Evolutionary conservation across 2,329 filamentous ascomycete genomes (phyloP), one percentile per base, ranked within the genome.

Genomic region (Lachnellula hyalina): DNA sequence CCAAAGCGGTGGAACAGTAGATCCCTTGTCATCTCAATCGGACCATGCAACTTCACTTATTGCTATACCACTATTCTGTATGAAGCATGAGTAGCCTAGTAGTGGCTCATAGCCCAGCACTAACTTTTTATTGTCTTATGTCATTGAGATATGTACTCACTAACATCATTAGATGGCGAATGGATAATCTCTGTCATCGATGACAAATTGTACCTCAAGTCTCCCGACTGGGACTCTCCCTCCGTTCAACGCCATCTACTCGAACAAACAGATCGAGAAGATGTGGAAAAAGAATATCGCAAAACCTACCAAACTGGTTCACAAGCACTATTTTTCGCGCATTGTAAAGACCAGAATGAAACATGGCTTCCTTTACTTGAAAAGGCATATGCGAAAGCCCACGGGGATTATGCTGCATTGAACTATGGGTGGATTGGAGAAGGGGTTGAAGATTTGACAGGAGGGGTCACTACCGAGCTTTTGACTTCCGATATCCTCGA

Each of bases 151-250:
- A 47, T 35, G 6, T 42, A 49, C 5, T 21, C 17, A 32, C 47
- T 36, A 32, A 55, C 38, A 21, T 38, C 32, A 1, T 23, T 25
- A 63, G 90, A 96, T 65, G 90, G 90, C 51, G 89, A 94, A 71
- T 96, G 90, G 91, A 88, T 93, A 54, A 90, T 91, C 63, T 91
- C 89, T 55, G 92, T 96, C 58, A 84, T 96, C 56, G 91, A 96
- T 67, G 91, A 96, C 71, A 95, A 95, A 72, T 78, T 96, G 2
- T 95, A 89, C 68, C 80, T 96, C 17, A 89, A 86, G 56, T 89
- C 88, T 1, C 87, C 89, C 4, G 86, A 88, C 66, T 95, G 90
- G 74, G 89, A 95, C 61, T 88, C 89, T 35, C 86, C 84, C 1
- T 85, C 87, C 49, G 80, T 88, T 68, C 87, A 91, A 66, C 82